Evolutionary conservation across 345 rosid species (phyloP), one percentile per base, ranked within the genome.

Genomic region (Gossypium sturtianum): DNA sequence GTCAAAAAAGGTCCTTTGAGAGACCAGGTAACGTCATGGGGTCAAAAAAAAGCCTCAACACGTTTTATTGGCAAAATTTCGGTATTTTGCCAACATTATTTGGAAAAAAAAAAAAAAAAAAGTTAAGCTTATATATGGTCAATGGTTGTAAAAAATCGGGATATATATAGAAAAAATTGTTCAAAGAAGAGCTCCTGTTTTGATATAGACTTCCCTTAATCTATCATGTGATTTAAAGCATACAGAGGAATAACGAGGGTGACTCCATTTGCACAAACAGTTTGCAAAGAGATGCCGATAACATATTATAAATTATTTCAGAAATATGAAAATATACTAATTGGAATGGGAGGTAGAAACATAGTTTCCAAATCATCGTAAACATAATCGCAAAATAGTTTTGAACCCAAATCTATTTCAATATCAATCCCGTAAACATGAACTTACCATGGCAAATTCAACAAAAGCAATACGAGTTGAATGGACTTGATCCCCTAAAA

Each of bases 401-500:
- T 27, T 9, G 43, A 27, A 15, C 72, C 25, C 12, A 3, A 68
- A 25, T 49, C 15, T 68, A 23, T 49, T 16, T 49, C 58, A 17
- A 27, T 12, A 23, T 57, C 19, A 34, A 38, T 52, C 54, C 29
- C 7, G 5, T 47, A 20, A 29, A 63, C 49, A 78, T 57, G 52
- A 76, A 65, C 88, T 86, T 81, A 93, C 98, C 93, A 77, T 77
- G 22, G 91, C 89, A 83, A 93, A 93, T 81, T 93, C 98, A 75
- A 91, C 93, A 80, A 93, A 93, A 70, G 92, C 95, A 79, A 90
- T 93, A 76, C 92, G 90, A 76, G 89, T 91, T 51, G 97, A 91
- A 82, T 93, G 98, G 77, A 87, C 80, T 15, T 90, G 85, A 82
- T 91, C 97, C 16, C 98, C 97, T 75, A 90, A 83, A 75, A 93